Percentiles rank a stretch among this genome's conserved stretches.
phyloP scores from a whole-genome alignment of 106 monocot genomes.

The Dendrobium officinale region DNA sequence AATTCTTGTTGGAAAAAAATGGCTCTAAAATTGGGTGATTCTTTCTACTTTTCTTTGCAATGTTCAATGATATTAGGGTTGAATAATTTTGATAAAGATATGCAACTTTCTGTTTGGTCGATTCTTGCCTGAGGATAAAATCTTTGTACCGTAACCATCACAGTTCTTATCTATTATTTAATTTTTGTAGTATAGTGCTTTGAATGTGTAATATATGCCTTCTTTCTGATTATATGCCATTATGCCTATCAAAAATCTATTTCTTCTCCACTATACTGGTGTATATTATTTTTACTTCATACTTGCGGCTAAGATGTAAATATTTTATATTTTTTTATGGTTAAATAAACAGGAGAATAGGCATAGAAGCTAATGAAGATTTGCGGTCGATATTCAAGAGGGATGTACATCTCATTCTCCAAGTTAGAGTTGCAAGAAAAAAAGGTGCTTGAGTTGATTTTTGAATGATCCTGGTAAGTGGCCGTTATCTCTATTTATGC shows the following conservation, averaged over 20 bases:
- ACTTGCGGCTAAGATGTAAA: not conserved
- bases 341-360: slow-evolving; percentile 74
- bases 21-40: slow-evolving; percentile 95
- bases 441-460: slow-evolving; percentile 30
- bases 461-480: not conserved
- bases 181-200: not conserved
- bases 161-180: not conserved
- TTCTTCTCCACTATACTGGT: not conserved
- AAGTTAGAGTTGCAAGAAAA: slow-evolving; percentile 67
- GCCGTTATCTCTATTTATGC: not conserved
- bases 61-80: not conserved
- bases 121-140: not conserved
- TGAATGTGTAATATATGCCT: not conserved
- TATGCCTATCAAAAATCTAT: not conserved
- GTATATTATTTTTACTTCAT: not conserved
- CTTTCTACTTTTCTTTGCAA: not conserved
- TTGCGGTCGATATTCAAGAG: slow-evolving; percentile 84
- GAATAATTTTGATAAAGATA: not conserved
- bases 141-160: not conserved
- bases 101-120: not conserved
- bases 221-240: not conserved
- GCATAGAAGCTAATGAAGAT: slow-evolving; percentile 94
- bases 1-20: slow-evolving; percentile 97
- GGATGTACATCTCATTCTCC: slow-evolving; percentile 94
- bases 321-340: not conserved